Evolutionary conservation across 75 land plant species (phyloP), one percentile per base, ranked within the genome.

Genomic region (Larix kaempferi): DNA sequence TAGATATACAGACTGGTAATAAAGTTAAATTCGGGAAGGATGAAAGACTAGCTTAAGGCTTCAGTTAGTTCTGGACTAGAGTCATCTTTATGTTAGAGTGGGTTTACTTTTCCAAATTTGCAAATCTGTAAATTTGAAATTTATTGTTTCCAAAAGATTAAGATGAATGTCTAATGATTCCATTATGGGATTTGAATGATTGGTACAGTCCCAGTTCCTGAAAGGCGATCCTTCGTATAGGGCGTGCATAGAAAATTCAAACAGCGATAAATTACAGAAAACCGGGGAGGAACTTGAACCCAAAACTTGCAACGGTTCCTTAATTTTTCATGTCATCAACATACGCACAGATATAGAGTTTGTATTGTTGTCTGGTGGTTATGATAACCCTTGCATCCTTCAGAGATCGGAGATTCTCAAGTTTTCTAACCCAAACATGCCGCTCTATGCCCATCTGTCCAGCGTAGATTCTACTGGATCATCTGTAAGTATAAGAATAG

Each of bases 291-390:
- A 76, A 11, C 91, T 90, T 56, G 22, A 57, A 59, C 69, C 67
- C 33, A 66, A 64, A 10, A 88, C 94, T 5, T 95, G 98, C 79
- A 79, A 78, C 35, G 98, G 78, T 11, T 80, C 94, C 4, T 5
- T 95, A 6, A 64, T 84, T 3, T 95, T 95, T 76, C 94, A 95
- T 73, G 79, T 94, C 29, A 74, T 95, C 56, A 95, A 95, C 82
- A 85, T 95, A 57, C 76, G 98, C 76, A 95, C 92, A 1, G 96
- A 91, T 37, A 74, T 95, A 23, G 83, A 80, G 61, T 93, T 95
- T 75, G 91, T 91, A 21, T 71, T 94, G 59, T 91, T 95, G 56
- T 33, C 81, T 4, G 97, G 90, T 35, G 98, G 98, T 5, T 87
- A 94, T 75, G 62, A 23, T 1, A 62, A 81, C 1, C 96, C 96